Base-by-base conservation (phyloP, 106 monocot genomes). In the Dioscorea zingiberensis region DNA sequence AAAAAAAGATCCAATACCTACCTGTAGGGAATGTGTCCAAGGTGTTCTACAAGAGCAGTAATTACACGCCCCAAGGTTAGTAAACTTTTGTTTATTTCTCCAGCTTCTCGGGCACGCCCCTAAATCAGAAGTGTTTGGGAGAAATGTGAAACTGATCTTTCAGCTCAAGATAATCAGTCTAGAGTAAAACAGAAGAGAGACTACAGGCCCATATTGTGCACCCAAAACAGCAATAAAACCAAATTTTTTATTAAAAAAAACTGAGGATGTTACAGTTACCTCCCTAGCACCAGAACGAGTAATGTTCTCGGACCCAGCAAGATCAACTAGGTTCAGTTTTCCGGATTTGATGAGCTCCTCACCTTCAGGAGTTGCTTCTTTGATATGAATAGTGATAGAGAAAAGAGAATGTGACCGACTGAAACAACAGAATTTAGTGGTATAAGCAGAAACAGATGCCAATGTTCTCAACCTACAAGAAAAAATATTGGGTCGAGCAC, bases 321-420 rank as follows among this genome's bases (percentile, higher is more conserved):
- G 86, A 38, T 99, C 98, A 66, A 99, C 98, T 6, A 99, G 68
- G 70, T 99, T 99, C 62, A 99, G 62, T 63, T 99, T 99, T 29
- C 98, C 98, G 74, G 93, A 93, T 68, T 99, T 99, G 30, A 99
- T 93, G 16, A 99, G 84, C 54, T 99, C 98, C 72, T 93, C 98
- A 27, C 98, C 98, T 78, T 99, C 98, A n/a, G 98, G 98, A 17
- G 98, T 99, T 54, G 93, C 89, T 77, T 99, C 98, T 76, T 99
- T 99, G n/a, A 99, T 99, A 72, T 99, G 98, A 75, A 99, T 99
- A 13, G 98, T 99, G 10, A 99, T 89, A 12, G 98, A 89, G 80
- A 99, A 99, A 1, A 99, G 74, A 60, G 98, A 99, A 78, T 99
- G 98, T 48, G 98, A 99, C 13, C 98, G 98, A 63, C 98, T 98